Evolutionary conservation across 2,329 filamentous ascomycete genomes (phyloP), one percentile per base, ranked within the genome.

Genomic region (Pseudogymnoascus sp.): DNA sequence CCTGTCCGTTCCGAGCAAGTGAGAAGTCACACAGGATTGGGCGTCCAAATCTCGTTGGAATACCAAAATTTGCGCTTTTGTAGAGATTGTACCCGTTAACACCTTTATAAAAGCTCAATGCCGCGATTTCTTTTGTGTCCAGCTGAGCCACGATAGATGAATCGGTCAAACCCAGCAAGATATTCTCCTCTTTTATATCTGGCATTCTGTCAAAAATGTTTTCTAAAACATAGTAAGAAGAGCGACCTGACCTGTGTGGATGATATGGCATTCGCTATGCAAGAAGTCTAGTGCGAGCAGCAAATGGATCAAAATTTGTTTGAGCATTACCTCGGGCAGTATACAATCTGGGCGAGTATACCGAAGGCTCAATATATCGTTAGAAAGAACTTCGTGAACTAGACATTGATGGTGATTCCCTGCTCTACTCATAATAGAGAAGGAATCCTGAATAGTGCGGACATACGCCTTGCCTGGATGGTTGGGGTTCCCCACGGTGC

Each of bases 1-100:
- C 40, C 59, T 69, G 59, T 66, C 68, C 68, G 22, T 66, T 65
- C 26, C 62, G 62, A 65, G 68, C 68, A 37, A 67, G 64, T 5
- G 65, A 66, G 65, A 70, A 70, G 56, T 69, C 68, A 64, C 68
- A 68, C 35, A 69, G 62, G 59, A 70, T 66, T 22, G 68, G 67
- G 19, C 65, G 65, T 60, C 67, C 65, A 66, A 70, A 66, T 43
- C 24, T 67, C 63, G 43, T 69, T 64, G 66, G 65, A 61, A 68
- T 66, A 63, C 64, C 64, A 33, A 69, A 69, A 56, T 65, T 66
- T 66, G 63, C 65, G 64, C 63, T 67, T 65, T 33, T 66, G 37
- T 68, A 69, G 56, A 69, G 59, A 63, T 65, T 68, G 46, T 65
- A 66, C 31, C 67, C 62, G 56, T 66, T 64, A 38, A 67, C 40